phyloP scores from a whole-genome alignment of 331 rosid genomes.

The Cydonia oblonga region DNA sequence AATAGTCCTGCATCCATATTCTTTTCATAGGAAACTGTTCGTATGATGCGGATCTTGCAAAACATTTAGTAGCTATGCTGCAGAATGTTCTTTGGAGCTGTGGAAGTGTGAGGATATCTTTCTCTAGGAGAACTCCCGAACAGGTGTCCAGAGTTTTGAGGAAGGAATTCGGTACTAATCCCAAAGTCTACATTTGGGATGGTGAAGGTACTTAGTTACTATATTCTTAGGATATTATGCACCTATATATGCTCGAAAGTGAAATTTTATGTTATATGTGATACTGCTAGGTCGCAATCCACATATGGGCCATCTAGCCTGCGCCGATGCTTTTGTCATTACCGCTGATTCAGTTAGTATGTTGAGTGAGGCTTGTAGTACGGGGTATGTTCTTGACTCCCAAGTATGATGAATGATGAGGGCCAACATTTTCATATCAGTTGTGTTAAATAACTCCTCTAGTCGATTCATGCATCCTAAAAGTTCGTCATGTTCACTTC shows the following conservation, averaged over 20 bases:
- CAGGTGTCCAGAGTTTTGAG: slow-evolving; percentile 56
- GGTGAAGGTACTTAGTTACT: slow-evolving; percentile 56
- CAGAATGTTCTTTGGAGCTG: slow-evolving; percentile 84
- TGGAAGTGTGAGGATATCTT: slow-evolving; percentile 70
- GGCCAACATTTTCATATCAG: not conserved
- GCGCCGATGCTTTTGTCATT: slow-evolving; percentile 83
- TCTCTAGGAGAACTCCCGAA: slow-evolving; percentile 78
- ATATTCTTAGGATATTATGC: slow-evolving; percentile 4
- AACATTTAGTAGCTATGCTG: slow-evolving; percentile 49
- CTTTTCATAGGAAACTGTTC: slow-evolving; percentile 50
- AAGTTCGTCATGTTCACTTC: slow-evolving; percentile 7
- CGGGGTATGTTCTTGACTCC: slow-evolving; percentile 73
- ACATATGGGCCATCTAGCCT: slow-evolving; percentile 76
- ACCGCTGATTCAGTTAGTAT: slow-evolving; percentile 93
- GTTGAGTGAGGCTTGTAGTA: slow-evolving; percentile 95
- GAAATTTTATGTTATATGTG: not conserved
- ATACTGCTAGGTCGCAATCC: slow-evolving; percentile 58
- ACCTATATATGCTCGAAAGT: not conserved
- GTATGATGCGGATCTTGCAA: slow-evolving; percentile 56
- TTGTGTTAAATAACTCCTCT: not conserved
- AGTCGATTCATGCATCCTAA: slow-evolving; percentile 6
- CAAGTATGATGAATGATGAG: slow-evolving; percentile 3
- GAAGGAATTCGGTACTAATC: slow-evolving; percentile 48
- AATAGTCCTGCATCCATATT: not conserved
- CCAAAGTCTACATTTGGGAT: slow-evolving; percentile 81